A percentile compares a stretch with the other conserved stretches of the same genome.
Evolutionary conservation across 305 asterid species (phyloP).

Genomic region (Fraxinus greggii): DNA sequence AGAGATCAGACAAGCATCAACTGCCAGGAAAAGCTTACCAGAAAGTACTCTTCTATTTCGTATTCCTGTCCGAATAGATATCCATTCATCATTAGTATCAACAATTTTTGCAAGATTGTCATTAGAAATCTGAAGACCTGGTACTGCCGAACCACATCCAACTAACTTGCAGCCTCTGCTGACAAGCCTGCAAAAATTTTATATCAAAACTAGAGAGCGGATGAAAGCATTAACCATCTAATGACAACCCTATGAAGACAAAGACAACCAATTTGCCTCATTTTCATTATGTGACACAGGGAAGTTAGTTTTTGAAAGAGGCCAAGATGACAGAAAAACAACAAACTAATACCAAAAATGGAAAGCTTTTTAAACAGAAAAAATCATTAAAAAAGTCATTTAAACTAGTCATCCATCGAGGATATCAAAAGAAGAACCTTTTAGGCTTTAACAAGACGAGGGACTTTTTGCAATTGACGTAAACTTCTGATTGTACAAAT

Average conservation of each 20-base stretch:
- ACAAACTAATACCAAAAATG: background rate
- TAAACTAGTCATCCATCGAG: background rate
- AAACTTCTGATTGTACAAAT: background rate
- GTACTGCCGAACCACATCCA: conserved; percentile 95
- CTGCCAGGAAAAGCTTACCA: conserved; percentile 44
- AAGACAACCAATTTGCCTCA: background rate
- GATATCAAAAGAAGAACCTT: background rate
- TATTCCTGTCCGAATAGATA: conserved; percentile 88
- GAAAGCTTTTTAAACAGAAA: background rate
- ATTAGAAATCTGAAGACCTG: conserved; percentile 75
- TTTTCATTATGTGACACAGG: background rate
- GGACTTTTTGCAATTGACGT: background rate
- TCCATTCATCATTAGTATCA: conserved; percentile 95
- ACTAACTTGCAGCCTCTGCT: conserved; percentile 84
- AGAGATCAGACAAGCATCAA: conserved; percentile 18
- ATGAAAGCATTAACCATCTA: conserved; percentile 13
- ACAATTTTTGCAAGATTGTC: conserved; percentile 77
- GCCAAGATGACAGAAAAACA: background rate
- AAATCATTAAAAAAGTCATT: background rate
- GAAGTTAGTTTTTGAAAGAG: background rate
- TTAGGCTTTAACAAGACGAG: background rate
- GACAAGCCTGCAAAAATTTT: conserved; percentile 42
- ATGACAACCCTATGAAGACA: background rate
- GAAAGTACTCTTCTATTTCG: conserved; percentile 86
- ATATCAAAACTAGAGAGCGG: conserved; percentile 19